Evolutionary conservation across 176 grass and related monocot genomes (phyloP).

Genomic region (Oryza officinalis): DNA sequence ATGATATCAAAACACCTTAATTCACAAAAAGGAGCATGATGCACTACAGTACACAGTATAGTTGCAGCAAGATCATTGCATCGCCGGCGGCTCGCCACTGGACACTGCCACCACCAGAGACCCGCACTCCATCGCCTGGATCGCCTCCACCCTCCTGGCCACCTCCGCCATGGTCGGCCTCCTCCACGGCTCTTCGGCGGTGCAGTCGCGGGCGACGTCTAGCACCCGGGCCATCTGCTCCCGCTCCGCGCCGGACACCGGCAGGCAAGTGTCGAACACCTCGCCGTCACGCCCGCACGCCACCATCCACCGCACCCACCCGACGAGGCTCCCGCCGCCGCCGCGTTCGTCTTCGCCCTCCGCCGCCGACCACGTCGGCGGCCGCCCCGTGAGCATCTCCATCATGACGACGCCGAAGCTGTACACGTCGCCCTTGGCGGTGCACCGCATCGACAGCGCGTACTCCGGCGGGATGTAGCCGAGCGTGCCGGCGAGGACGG

Average conservation of each 20-base stretch:
- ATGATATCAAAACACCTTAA: no score
- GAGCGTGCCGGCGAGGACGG: constrained; percentile 73
- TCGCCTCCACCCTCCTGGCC: constrained; percentile 55
- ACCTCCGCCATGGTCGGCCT: constrained; percentile 71
- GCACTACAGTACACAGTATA: no score
- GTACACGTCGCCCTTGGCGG: constrained; percentile 73
- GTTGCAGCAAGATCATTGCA: no score
- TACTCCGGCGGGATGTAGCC: constrained; percentile 94
- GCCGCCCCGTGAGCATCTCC: constrained; percentile 70
- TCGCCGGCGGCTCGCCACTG: no score
- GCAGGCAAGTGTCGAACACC: constrained; percentile 57
- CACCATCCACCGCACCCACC: constrained; percentile 72
- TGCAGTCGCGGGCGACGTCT: constrained; percentile 52
- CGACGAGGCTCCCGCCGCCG: constrained; percentile 66
- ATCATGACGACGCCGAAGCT: constrained; percentile 81
- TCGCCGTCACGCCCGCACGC: constrained; percentile 33
- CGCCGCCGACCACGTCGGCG: constrained; percentile 45
- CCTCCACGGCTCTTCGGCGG: constrained; percentile 57
- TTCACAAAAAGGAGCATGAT: no score
- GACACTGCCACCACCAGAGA: constrained; percentile 4
- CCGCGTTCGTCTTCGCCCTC: constrained; percentile 1
- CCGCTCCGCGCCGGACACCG: constrained; percentile 26
- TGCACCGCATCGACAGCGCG: constrained; percentile 59
- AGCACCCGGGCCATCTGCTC: constrained; percentile 62
- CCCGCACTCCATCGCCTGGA: constrained; percentile 43